Conservation (phyloP, 306 rosid species). For the Psophocarpus tetragonolobus region DNA sequence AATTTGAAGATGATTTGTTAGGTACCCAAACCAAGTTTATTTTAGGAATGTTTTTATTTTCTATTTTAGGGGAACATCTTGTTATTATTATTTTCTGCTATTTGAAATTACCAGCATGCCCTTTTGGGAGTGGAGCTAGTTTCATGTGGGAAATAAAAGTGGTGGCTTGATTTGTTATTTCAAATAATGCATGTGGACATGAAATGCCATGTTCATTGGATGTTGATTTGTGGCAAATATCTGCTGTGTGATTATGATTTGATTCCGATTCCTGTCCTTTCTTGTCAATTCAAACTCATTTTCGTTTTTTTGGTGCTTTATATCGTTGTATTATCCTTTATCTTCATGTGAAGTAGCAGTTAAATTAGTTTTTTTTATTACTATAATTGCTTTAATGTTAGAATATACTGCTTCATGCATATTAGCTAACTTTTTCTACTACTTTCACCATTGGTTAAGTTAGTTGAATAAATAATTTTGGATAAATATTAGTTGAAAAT, state of each 20-base stretch:
- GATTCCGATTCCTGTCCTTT: slow-evolving; percentile 3
- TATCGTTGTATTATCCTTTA: not conserved
- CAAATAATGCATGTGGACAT: slow-evolving; percentile 34
- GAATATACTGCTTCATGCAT: too few species aligned
- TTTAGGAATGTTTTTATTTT: too few species aligned
- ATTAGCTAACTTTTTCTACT: too few species aligned
- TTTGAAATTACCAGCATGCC: not conserved
- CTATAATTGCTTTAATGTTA: too few species aligned
- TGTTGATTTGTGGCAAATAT: slow-evolving; percentile 13
- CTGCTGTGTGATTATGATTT: slow-evolving; percentile 31
- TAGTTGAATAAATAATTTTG: not conserved
- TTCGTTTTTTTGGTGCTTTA: not conserved
- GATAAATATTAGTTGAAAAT: too few species aligned
- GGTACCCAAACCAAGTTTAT: too few species aligned
- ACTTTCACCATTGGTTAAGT: too few species aligned
- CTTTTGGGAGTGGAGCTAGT: not conserved
- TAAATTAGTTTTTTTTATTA: too few species aligned
- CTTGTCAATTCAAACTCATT: not conserved
- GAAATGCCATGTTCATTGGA: slow-evolving; percentile 32
- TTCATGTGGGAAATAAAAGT: not conserved
- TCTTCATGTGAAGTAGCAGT: not conserved
- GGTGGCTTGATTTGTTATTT: not conserved
- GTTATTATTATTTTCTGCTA: too few species aligned
- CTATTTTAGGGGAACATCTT: not conserved
- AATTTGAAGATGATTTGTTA: not conserved